Evolutionary conservation across 1,284 basidiomycete species (phyloP).

Genomic region (Rhodotorula sp.): DNA sequence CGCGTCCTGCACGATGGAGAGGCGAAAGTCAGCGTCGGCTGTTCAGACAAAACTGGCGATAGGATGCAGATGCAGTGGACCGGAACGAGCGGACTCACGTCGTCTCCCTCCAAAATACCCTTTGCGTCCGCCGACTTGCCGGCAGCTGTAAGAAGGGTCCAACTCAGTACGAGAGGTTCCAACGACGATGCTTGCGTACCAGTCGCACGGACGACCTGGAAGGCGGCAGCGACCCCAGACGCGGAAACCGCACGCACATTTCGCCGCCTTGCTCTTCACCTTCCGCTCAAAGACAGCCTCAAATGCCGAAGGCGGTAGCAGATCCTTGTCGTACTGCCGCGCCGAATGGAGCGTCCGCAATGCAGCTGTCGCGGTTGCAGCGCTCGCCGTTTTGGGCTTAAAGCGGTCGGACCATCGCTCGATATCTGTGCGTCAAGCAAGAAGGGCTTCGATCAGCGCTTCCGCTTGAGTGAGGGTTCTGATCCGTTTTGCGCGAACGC

Average conservation of each 20-base stretch:
- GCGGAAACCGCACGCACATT: constrained; percentile 1
- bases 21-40: neutral
- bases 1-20: neutral
- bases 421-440: constrained; percentile 14
- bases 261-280: constrained; percentile 10
- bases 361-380: constrained; percentile 5
- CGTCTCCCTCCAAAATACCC: constrained; percentile 33
- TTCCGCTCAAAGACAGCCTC: constrained; percentile 36
- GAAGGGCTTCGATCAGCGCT: neutral
- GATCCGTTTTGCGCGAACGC: neutral
- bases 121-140: constrained; percentile 8
- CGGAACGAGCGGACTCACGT: constrained; percentile 15
- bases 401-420: constrained; percentile 37
- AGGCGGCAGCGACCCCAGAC: no score
- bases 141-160: neutral
- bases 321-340: constrained; percentile 22
- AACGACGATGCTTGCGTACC: no score
- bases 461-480: neutral
- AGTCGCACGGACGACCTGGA: no score
- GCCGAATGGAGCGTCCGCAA: constrained; percentile 22
- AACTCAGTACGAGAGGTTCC: neutral
- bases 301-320: constrained; percentile 28
- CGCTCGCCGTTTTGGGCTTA: constrained; percentile 21
- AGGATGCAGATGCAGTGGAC: neutral
- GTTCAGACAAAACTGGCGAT: no score